These are phyloP conservation scores for Epichloe sp. DNA, from an alignment of 2,329 filamentous ascomycete species.

Conservation along the genomic window DNA sequence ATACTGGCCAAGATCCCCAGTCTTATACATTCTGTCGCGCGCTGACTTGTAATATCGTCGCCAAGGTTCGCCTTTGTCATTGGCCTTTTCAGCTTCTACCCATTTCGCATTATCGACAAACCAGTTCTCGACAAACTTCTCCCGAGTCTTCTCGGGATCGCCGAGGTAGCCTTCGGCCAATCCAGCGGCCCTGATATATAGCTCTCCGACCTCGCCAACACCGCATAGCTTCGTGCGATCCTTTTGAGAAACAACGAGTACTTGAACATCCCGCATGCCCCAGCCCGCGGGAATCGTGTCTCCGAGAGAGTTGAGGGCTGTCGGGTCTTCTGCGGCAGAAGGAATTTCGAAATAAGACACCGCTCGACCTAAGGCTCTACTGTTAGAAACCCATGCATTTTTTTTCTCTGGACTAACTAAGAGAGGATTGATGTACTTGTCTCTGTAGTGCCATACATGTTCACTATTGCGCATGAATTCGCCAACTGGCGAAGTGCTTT, in stretches of 20 bases:
- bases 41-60: constrained; percentile 66
- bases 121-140: constrained; percentile 79
- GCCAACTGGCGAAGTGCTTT: constrained; percentile 65
- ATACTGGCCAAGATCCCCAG: constrained; percentile 74
- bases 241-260: constrained; percentile 68
- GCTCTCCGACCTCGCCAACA: constrained; percentile 72
- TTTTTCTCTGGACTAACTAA: not conserved
- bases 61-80: constrained; percentile 54
- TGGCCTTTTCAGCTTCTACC: constrained; percentile 6
- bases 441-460: constrained; percentile 84
- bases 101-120: constrained; percentile 42
- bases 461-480: constrained; percentile 66
- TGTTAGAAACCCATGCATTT: too few relatives aligned
- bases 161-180: constrained; percentile 71
- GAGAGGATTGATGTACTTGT: constrained; percentile 28
- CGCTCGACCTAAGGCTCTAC: constrained; percentile 34
- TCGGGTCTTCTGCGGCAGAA: constrained; percentile 47
- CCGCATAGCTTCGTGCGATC: constrained; percentile 56
- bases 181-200: constrained; percentile 70
- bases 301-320: constrained; percentile 21
- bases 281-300: constrained; percentile 73
- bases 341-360: constrained; percentile 77
- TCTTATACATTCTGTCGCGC: constrained; percentile 74
- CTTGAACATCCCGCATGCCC: constrained; percentile 81
- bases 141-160: constrained; percentile 43